These are phyloP conservation scores for Neofusicoccum umdonicola DNA, from an alignment of 2,329 filamentous ascomycete genomes.

Conservation along the genomic window DNA sequence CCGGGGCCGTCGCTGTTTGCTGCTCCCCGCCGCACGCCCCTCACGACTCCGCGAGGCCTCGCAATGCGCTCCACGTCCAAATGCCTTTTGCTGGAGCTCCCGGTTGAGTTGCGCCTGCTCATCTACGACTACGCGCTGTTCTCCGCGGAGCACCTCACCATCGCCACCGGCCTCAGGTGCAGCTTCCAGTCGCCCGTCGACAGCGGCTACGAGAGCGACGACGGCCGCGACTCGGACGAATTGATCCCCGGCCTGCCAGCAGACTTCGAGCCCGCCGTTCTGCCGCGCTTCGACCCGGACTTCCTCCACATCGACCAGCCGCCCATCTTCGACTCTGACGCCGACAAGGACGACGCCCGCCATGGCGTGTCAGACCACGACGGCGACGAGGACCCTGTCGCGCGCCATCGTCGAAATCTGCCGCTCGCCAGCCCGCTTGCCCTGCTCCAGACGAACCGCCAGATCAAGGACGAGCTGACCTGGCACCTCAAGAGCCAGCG, in stretches of 20 bases:
- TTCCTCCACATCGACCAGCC: conserved; percentile 14
- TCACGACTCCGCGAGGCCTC: conserved; percentile 9
- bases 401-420: conserved; percentile 7
- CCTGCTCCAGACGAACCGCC: conserved; percentile 30
- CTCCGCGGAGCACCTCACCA: conserved; percentile 36
- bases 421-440: conserved; percentile 27
- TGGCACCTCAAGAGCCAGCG: conserved; percentile 31
- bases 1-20: background rate
- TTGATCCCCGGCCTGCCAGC: conserved; percentile 35
- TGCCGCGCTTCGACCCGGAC: conserved; percentile 14
- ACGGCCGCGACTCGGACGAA: conserved; percentile 21
- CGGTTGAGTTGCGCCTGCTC: conserved; percentile 41
- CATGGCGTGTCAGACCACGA: background rate
- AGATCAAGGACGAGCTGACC: conserved; percentile 35
- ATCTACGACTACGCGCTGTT: conserved; percentile 42
- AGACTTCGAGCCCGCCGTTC: conserved; percentile 29
- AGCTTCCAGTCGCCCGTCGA: conserved; percentile 29
- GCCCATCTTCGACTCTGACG: background rate
- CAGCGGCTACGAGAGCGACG: conserved; percentile 24
- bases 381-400: background rate
- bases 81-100: conserved; percentile 29
- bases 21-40: conserved; percentile 4
- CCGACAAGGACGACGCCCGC: background rate
- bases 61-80: conserved; percentile 4
- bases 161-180: conserved; percentile 25